A percentile compares a stretch with the other conserved stretches of the same genome.
Evolutionary conservation across 2,329 filamentous ascomycete genomes (phyloP).

Genomic region (Capronia coronata): DNA sequence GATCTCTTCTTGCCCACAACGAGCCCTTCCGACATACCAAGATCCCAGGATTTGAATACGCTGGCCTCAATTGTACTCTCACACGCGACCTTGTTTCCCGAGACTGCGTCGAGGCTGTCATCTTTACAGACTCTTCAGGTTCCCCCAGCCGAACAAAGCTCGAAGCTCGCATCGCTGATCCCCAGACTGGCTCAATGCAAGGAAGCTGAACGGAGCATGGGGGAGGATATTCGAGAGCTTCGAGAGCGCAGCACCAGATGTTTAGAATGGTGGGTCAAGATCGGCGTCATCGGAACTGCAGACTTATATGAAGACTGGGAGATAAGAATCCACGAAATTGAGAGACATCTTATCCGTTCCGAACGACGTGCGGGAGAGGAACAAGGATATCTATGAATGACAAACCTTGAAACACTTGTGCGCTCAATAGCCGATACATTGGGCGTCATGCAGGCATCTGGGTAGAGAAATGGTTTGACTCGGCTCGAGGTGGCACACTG

Average conservation of each 20-base stretch:
- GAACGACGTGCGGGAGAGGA: constrained; percentile 48
- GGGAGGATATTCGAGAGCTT: constrained; percentile 37
- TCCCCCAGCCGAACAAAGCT: constrained; percentile 39
- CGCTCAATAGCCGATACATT: background rate
- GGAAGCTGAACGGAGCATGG: constrained; percentile 36
- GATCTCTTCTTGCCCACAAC: constrained; percentile 13
- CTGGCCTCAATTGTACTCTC: constrained; percentile 36
- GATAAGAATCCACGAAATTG: constrained; percentile 57
- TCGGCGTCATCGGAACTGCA: constrained; percentile 61
- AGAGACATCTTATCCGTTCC: constrained; percentile 58
- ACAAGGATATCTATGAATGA: constrained; percentile 38
- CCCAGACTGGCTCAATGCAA: constrained; percentile 38
- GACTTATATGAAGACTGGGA: constrained; percentile 67
- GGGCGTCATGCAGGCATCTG: background rate
- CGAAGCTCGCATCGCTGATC: constrained; percentile 38
- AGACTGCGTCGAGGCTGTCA: constrained; percentile 44
- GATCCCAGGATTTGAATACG: constrained; percentile 29
- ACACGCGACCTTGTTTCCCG: constrained; percentile 42
- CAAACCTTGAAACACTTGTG: constrained; percentile 5
- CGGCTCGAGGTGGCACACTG: background rate
- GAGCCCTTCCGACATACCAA: constrained; percentile 10
- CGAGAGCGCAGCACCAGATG: constrained; percentile 42
- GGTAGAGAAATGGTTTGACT: background rate
- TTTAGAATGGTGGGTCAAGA: constrained; percentile 67
- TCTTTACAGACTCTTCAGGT: constrained; percentile 44